These are phyloP conservation scores for Aureobasidium lini DNA, from an alignment of 2,329 filamentous ascomycete genomes.

Conservation along the genomic window DNA sequence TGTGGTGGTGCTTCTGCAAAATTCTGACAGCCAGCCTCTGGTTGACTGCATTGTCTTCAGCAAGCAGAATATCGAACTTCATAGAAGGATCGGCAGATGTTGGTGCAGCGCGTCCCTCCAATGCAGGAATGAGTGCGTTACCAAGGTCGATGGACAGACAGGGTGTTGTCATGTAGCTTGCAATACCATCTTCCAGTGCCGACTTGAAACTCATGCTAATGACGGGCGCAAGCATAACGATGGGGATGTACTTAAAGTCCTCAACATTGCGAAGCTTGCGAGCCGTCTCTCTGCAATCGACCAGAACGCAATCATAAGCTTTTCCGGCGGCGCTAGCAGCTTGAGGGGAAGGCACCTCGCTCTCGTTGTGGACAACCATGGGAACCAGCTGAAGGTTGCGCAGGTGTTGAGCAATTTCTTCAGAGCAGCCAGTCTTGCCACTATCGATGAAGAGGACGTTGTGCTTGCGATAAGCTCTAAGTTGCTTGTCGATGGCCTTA, in stretches of 20 bases:
- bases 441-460: constrained; percentile 94
- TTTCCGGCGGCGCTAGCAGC: constrained; percentile 47
- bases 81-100: constrained; percentile 88
- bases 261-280: constrained; percentile 76
- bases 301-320: constrained; percentile 89
- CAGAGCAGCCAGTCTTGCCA: constrained; percentile 67
- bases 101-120: constrained; percentile 87
- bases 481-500: constrained; percentile 68
- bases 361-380: constrained; percentile 71
- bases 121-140: constrained; percentile 89
- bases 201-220: constrained; percentile 91
- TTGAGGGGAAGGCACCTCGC: constrained; percentile 54
- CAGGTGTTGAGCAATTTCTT: constrained; percentile 72
- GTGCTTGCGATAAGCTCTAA: constrained; percentile 86
- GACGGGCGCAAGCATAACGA: constrained; percentile 81
- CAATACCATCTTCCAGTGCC: constrained; percentile 88
- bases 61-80: constrained; percentile 89
- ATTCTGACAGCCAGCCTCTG: constrained; percentile 95
- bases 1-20: constrained; percentile 90
- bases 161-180: constrained; percentile 98
- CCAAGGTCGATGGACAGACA: constrained; percentile 90
- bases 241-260: constrained; percentile 95
- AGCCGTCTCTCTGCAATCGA: constrained; percentile 90
- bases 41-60: constrained; percentile 96
- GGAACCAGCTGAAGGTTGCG: constrained; percentile 71